Evolutionary conservation across 495 filamentous ascomycete genomes (phyloP).

Genomic region (Penicillium subrubescens): DNA sequence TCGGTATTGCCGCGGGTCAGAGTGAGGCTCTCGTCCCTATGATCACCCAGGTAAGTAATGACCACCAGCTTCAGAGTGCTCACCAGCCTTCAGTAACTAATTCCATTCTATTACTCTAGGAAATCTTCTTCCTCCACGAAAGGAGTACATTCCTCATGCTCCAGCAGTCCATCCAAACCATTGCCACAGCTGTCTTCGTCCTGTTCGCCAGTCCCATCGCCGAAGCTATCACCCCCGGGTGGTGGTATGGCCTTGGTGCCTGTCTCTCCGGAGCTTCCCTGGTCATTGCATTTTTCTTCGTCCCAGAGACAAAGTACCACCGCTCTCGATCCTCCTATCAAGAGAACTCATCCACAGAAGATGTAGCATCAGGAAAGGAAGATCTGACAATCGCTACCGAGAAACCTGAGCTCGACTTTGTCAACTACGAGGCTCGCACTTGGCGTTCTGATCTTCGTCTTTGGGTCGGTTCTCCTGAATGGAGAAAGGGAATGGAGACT

Average conservation of each 20-base stretch:
- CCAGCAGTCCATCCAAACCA: constrained; percentile 34
- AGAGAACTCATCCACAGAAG: constrained; percentile 6
- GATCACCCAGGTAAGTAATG: constrained; percentile 34
- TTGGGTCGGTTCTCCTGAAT: constrained; percentile 33
- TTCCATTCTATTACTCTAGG: constrained; percentile 10
- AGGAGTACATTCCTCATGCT: constrained; percentile 36
- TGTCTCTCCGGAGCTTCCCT: constrained; percentile 33
- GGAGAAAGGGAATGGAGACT: constrained; percentile 26
- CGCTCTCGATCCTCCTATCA: constrained; percentile 26
- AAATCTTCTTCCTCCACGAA: constrained; percentile 43
- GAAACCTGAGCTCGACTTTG: constrained; percentile 28
- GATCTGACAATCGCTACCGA: constrained; percentile 15
- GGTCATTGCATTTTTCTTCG: constrained; percentile 64
- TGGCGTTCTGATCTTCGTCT: constrained; percentile 33
- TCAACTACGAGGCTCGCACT: constrained; percentile 24
- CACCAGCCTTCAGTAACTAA: neutral
- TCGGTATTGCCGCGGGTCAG: constrained; percentile 1
- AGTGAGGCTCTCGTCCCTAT: constrained; percentile 13
- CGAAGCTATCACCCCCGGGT: constrained; percentile 32
- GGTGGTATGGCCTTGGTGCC: constrained; percentile 41
- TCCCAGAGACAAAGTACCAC: constrained; percentile 68
- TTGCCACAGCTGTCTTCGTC: constrained; percentile 30
- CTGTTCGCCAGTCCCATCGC: constrained; percentile 41
- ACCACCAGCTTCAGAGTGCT: neutral
- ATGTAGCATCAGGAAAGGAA: neutral